Evolutionary conservation across 2,329 filamentous ascomycete genomes (phyloP), one percentile per base, ranked within the genome.

Genomic region (Pyrenophora teres): DNA sequence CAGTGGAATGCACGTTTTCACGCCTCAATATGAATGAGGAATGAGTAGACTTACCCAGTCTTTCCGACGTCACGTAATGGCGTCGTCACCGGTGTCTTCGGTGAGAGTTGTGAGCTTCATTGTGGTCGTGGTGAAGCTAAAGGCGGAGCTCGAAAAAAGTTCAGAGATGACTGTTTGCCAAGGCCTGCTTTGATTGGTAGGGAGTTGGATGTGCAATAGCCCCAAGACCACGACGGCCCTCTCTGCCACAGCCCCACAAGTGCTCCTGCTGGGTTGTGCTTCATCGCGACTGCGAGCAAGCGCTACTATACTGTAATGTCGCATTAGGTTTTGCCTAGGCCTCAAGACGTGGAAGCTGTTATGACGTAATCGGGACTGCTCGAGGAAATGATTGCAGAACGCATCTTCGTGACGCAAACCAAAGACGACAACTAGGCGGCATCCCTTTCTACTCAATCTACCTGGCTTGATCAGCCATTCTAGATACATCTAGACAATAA

Each of bases 21-120:
- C 6, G 42, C 36, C 36, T 23, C 13, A n/a, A 35, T 15, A 8
- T 32, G 16, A 12, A 33, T 8, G 13, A 21, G 13, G 9, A 12
- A 36, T n/a, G 6, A 31, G 4, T 16, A 13, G 10, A 58, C 55
- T 50, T 56, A 58, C 55, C 52, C 52, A 40, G 49, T 44, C 36
- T 27, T 41, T 43, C 39, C 48, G 42, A 40, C 46, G 25, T 58
- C 46, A 55, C 37, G 55, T 58, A 43, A 55, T 47, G 37, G 52
- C 48, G 48, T 51, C 49, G 48, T 46, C 37, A 16, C 52, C 50
- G 33, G 52, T 44, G 48, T 51, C 46, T 45, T 45, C 37, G 16
- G 40, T 44, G 41, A 45, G 42, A 30, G 42, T 46, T 40, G 46
- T 50, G 45, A 52, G 41, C 49, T 46, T 52, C 55, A 58, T 58